Base-by-base conservation (phyloP, 1,284 basidiomycete species). In the Grifola frondosa region DNA sequence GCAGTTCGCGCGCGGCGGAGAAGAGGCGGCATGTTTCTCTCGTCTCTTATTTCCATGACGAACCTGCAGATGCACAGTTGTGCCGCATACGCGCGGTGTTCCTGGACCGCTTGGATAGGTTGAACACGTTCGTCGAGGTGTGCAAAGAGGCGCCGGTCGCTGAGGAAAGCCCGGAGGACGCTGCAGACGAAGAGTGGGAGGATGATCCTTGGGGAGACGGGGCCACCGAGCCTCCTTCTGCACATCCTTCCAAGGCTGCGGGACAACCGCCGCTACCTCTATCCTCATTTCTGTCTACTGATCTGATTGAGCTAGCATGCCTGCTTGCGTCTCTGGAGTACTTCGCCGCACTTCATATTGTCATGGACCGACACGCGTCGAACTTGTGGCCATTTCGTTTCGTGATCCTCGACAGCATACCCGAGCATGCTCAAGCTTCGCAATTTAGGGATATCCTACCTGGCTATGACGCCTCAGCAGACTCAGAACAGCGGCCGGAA, bases 121-220 rank as follows among this genome's bases (percentile, higher is more conserved):
- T 90, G 33, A 81, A 80, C 49, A 86, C 84, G 6, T 90, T 75
- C 48, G 68, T 77, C 19, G 76, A 84, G 53, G 72, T 88, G 48
- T 75, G 67, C 55, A 70, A 73, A 49, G 66, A 62, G 13, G 50
- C 67, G 7, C 61, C 72, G 8, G 50, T 58, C 16, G 46, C 55
- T 20, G 54, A 53, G 10, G 52, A 53, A 28, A 37, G n/a, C 15
- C 53, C 36, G 9, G 54, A 56, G 36, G 59, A 56, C 17, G 48
- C 44, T 5, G 62, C 68, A 25, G 79, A 80, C 40, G 72, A 66
- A 26, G 83, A 81, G 54, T 86, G 81, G 81, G 80, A 84, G 54
- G 89, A 91, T 56, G 89, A 93, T 63, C 88, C 90, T 9, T 93
- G 88, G 88, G 82, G 71, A 16, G 80, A 84, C 8, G 60, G 63